These are phyloP conservation scores for Fusarium vanettenii DNA, from an alignment of 2,329 filamentous ascomycete genomes.

Conservation along the genomic window DNA sequence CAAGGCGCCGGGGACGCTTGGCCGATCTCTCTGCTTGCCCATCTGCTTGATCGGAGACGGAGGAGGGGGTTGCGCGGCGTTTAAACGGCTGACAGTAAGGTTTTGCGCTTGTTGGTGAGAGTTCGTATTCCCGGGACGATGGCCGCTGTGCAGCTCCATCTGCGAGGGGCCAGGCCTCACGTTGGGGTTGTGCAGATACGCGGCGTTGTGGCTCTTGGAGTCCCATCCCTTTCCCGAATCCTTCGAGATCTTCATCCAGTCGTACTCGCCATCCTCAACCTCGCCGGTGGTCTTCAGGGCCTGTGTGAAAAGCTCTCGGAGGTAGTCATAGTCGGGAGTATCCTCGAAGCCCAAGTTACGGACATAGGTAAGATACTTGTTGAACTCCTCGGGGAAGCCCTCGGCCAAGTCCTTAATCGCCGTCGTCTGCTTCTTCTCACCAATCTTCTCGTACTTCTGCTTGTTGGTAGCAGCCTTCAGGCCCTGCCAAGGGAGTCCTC, in stretches of 20 bases:
- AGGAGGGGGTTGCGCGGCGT: conserved; percentile 90
- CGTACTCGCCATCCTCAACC: conserved; percentile 97
- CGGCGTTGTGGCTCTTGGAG: conserved; percentile 72
- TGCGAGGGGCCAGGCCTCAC: conserved; percentile 83
- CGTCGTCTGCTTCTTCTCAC: conserved; percentile 99
- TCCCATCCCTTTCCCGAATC: conserved; percentile 90
- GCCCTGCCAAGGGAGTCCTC: conserved; percentile 77
- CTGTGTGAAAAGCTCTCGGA: conserved; percentile 95
- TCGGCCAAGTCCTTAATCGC: conserved; percentile 97
- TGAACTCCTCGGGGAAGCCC: conserved; percentile 96
- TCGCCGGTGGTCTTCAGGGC: conserved; percentile 94
- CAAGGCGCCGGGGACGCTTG: conserved; percentile 80
- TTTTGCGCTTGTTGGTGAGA: conserved; percentile 71
- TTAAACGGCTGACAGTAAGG: conserved; percentile 89
- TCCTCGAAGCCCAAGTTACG: conserved; percentile 98
- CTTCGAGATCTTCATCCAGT: conserved; percentile 98
- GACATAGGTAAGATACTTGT: conserved; percentile 96
- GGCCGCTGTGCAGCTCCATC: conserved; percentile 83
- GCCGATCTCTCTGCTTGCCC: conserved; percentile 79
- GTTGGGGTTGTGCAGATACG: conserved; percentile 80
- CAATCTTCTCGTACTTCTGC: conserved; percentile 99
- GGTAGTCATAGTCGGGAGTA: conserved; percentile 97
- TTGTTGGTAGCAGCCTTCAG: conserved; percentile 82
- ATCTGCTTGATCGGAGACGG: conserved; percentile 86
- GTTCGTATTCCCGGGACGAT: conserved; percentile 73